Evolutionary conservation across 345 rosid species (phyloP), one percentile per base, ranked within the genome.

Genomic region (Aquilaria yunnanensis): DNA sequence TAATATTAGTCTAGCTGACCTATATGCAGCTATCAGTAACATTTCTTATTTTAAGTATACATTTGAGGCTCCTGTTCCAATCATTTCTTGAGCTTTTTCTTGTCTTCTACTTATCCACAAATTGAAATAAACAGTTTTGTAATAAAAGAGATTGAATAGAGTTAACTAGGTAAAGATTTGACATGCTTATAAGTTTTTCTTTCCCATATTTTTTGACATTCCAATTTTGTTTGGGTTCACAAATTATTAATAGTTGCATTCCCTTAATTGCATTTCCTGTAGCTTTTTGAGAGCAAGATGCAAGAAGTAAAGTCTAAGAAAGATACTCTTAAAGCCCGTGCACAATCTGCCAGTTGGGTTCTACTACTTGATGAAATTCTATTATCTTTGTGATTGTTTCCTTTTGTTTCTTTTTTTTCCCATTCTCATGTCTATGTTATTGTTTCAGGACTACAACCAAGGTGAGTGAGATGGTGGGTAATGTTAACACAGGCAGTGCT

Each of bases 261-360:
- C 32, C 58, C 64, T 70, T 54, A 68, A 66, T 60, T 57, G 14
- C 34, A 37, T 67, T 69, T 68, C 51, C 54, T 77, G 69, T 75
- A 94, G 97, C 88, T 94, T 69, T 69, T 94, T 79, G 99, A 94
- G 83, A 90, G 99, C 87, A 94, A 90, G 81, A 94, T 94, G 72
- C 96, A 90, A 64, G 99, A 94, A 75, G 99, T 97, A 58, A 88
- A 64, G 79, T 86, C 99, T 51, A 94, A 94, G 85, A 94, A 90
- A 82, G 99, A 90, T 74, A 90, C 97, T 45, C 74, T 90, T 70
- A 90, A 86, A 77, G 99, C 99, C 60, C 96, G 96, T 54, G 91
- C 96, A 51, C 92, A 88, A 67, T 81, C 92, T 70, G 96, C 96
- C 32, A 88, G 79, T 89, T 88, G 54, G 61, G 74, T 61, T 59